A percentile compares a stretch with the other conserved stretches of the same genome.
These are phyloP conservation scores for Vigna unguiculata DNA, from an alignment of 306 rosid species.

Conservation along the genomic window DNA sequence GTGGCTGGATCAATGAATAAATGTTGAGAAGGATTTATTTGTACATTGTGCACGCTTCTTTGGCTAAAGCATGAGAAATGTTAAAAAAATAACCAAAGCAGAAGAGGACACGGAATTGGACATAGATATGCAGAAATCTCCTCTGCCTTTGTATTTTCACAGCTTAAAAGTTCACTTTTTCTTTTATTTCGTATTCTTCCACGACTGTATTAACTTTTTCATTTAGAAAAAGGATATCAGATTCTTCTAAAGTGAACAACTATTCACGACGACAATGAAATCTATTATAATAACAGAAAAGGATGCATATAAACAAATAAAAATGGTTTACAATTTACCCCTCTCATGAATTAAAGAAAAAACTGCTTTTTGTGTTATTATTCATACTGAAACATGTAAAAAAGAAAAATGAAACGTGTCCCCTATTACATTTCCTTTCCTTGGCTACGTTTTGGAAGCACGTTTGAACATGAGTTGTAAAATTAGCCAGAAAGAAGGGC, in stretches of 20 bases:
- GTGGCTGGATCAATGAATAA: neutral
- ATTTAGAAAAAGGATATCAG: neutral
- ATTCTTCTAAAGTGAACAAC: too few relatives aligned
- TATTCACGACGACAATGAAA: too few relatives aligned
- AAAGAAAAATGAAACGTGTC: neutral
- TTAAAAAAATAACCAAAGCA: conserved; percentile 1
- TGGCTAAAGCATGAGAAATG: neutral
- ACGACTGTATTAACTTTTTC: neutral
- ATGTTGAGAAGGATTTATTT: neutral
- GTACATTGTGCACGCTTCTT: neutral
- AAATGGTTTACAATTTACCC: conserved; percentile 7
- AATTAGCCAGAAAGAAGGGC: conserved; percentile 20
- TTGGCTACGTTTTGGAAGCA: conserved; percentile 1
- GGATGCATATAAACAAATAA: neutral
- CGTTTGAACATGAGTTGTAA: conserved; percentile 8
- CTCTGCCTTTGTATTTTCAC: neutral
- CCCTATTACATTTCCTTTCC: conserved; percentile 2
- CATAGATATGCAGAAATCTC: conserved; percentile 1
- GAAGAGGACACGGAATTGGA: neutral
- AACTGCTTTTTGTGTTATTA: conserved; percentile 21
- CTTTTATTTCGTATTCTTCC: neutral
- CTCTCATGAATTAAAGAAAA: neutral
- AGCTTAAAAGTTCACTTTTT: neutral
- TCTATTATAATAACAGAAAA: neutral
- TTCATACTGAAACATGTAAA: neutral